A percentile compares a stretch with the other conserved stretches of the same genome.
Evolutionary conservation across 306 rosid genomes (phyloP).

Genomic region (Sesbania bispinosa): DNA sequence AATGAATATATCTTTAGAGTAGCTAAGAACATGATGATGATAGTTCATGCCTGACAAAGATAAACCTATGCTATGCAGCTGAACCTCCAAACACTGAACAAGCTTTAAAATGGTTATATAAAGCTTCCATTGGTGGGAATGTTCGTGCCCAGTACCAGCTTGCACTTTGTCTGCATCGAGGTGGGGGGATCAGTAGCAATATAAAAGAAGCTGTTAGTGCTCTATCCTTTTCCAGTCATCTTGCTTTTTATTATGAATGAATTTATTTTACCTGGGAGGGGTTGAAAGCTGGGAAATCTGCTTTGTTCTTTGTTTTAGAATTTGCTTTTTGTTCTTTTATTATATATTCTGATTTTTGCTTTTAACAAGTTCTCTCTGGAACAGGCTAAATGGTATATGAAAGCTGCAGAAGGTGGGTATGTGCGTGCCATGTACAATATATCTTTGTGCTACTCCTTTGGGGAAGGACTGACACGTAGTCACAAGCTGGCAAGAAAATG

Average conservation of each 20-base stretch:
- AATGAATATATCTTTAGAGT: neutral
- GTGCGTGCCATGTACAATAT: constrained; percentile 85
- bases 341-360: constrained; percentile 6
- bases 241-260: neutral
- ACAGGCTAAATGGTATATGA: constrained; percentile 85
- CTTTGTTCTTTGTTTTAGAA: neutral
- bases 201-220: constrained; percentile 67
- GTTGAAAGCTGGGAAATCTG: neutral
- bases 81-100: constrained; percentile 67
- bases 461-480: constrained; percentile 64
- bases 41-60: constrained; percentile 12
- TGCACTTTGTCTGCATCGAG: constrained; percentile 79
- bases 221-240: constrained; percentile 28
- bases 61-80: constrained; percentile 44
- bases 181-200: constrained; percentile 41
- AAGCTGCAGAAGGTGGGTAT: constrained; percentile 89
- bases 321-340: neutral
- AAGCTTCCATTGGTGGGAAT: constrained; percentile 58
- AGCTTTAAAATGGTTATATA: constrained; percentile 67
- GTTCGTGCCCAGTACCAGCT: constrained; percentile 88
- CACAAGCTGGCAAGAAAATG: constrained; percentile 69
- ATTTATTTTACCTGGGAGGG: neutral
- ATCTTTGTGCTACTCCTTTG: constrained; percentile 69
- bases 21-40: neutral
- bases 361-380: constrained; percentile 16